Evolutionary conservation across 441 rosid genomes (phyloP), one percentile per base, ranked within the genome.

Genomic region (Erodium texanum): DNA sequence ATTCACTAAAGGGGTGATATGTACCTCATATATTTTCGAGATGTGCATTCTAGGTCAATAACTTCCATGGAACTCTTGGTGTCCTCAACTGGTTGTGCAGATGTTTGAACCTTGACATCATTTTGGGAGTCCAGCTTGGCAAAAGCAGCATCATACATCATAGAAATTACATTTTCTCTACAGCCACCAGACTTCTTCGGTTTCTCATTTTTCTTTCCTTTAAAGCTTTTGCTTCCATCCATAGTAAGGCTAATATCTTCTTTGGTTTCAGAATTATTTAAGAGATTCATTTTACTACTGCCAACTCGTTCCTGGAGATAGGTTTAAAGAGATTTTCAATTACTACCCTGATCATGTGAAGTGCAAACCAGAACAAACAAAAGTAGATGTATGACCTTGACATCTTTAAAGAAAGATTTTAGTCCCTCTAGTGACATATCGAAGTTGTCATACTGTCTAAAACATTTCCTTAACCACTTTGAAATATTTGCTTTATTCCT

Each of bases 401-500:
- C 89, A 82, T 78, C 87, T 72, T 79, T 76, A 85, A 92, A 95
- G 82, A 89, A 92, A 7, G 84, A 82, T 77, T 75, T 80, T 66
- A 92, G 77, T 63, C 77, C 91, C 71, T 89, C 87, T 64, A 93
- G 69, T 11, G 91, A 82, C 45, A 18, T 64, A 65, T 80, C 86
- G 70, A 87, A 94, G 79, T 72, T 83, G 65, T 84, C 92, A 69
- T 85, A 82, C 71, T 75, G 80, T 73, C 76, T 79, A 68, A 94
- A 79, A 52, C 92, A 88, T 71, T 88, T 89, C 87, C 89, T 90
- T 68, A 92, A 85, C 99, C 99, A 92, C 82, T 92, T 94, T 29
- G 99, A 89, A 80, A 92, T 85, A 73, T 87, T 76, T 45, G 76
- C 67, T 75, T 77, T 80, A 68, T 92, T 92, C 81, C 92, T 80